These are phyloP conservation scores for Globisporangium mamillatum DNA, from an alignment of 352 stramenopile species.

Conservation along the genomic window DNA sequence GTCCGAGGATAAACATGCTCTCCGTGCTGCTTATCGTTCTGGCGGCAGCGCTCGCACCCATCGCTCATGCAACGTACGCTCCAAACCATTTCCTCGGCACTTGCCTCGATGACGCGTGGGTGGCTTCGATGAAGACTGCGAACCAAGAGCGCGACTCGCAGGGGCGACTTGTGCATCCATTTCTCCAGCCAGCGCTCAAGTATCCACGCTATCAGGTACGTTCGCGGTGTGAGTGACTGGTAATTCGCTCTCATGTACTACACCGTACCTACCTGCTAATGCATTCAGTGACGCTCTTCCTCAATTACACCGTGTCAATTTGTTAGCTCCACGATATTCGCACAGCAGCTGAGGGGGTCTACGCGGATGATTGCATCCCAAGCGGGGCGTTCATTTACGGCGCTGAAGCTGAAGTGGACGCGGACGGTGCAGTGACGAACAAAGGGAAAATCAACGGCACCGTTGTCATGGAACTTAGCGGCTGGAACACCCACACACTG, in stretches of 20 bases:
- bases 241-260: too few species aligned
- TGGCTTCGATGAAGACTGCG: background rate
- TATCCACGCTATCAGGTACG: constrained; percentile 5
- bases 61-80: background rate
- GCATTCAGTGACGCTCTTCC: too few species aligned
- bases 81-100: constrained; percentile 13
- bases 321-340: background rate
- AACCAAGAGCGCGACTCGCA: constrained; percentile 9
- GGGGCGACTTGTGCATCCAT: constrained; percentile 6
- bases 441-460: constrained; percentile 22
- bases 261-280: too few species aligned
- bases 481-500: constrained; percentile 1
- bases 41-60: too few species aligned
- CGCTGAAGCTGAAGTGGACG: constrained; percentile 15
- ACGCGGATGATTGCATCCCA: background rate
- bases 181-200: constrained; percentile 11
- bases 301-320: too few species aligned
- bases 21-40: too few species aligned
- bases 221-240: background rate
- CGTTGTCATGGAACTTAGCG: constrained; percentile 25
- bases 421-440: constrained; percentile 11
- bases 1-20: too few species aligned
- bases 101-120: constrained; percentile 9
- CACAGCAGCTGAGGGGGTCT: background rate
- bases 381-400: constrained; percentile 21